These are phyloP conservation scores for Aegle marmelos DNA, from an alignment of 345 rosid genomes.

Conservation along the genomic window DNA sequence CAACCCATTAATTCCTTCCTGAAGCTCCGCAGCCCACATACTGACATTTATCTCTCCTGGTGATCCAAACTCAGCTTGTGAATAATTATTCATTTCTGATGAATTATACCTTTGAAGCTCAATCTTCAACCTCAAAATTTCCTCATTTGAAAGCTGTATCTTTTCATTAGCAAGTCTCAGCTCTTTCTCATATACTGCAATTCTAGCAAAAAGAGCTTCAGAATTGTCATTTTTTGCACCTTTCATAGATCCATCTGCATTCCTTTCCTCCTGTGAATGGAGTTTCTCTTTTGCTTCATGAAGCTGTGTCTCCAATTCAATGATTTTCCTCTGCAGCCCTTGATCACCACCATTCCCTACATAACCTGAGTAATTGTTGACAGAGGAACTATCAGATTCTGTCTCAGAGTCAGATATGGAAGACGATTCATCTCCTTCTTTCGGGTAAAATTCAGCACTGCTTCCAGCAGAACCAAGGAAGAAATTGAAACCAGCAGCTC, in stretches of 20 bases:
- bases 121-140: constrained; percentile 43
- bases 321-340: constrained; percentile 38
- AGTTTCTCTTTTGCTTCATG: constrained; percentile 55
- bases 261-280: constrained; percentile 42
- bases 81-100: constrained; percentile 22
- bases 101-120: constrained; percentile 47
- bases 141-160: constrained; percentile 47
- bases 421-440: constrained; percentile 70
- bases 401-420: constrained; percentile 64
- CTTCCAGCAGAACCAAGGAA: constrained; percentile 61
- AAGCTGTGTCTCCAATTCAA: constrained; percentile 62
- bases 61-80: constrained; percentile 29
- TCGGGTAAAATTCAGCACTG: constrained; percentile 46
- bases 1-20: constrained; percentile 15
- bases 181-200: constrained; percentile 54
- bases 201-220: constrained; percentile 38
- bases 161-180: constrained; percentile 49
- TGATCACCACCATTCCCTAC: constrained; percentile 46
- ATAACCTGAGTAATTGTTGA: constrained; percentile 50
- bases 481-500: constrained; percentile 65
- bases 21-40: constrained; percentile 26
- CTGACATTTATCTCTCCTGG: constrained; percentile 13
- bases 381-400: constrained; percentile 74
- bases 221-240: constrained; percentile 29
- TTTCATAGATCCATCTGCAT: constrained; percentile 30